Base-by-base conservation (phyloP, 2,329 filamentous ascomycete genomes). In the Sarocladiaceae sp. region DNA sequence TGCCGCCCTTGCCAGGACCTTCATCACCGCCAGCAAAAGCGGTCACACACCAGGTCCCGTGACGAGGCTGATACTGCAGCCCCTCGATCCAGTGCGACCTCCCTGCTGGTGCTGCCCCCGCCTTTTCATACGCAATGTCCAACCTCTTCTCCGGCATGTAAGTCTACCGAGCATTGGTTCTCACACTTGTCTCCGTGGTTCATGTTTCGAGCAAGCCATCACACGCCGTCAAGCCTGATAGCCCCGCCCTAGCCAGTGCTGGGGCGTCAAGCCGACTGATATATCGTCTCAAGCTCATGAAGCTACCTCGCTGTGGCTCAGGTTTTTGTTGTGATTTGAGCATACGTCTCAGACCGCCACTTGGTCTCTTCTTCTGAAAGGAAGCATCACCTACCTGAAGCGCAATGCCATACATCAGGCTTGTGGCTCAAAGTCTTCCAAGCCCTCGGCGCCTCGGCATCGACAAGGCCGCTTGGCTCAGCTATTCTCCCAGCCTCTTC, bases 131-230 rank as follows among this genome's bases (percentile, higher is more conserved):
- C 54, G 66, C 55, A 59, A 79, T 78, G 74, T 78, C 75, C 55
- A 78, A 77, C 65, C 65, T 79, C 55, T 78, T 79, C 60, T 78
- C 74, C 56, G 74, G 75, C 63, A 78, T 79, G 75, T 79, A 68
- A 74, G 75, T 76, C 50, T 45, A 48, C 44, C 45, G n/a, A n/a
- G n/a, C n/a, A 40, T 51, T 48, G 47, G 47, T 44, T 45, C 18
- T 18, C 12, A 18, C 4, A 41, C 6, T n/a, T n/a, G n/a, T n/a
- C n/a, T n/a, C n/a, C n/a, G n/a, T n/a, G n/a, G n/a, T n/a, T n/a
- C n/a, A n/a, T n/a, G n/a, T n/a, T n/a, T n/a, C n/a, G n/a, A n/a
- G n/a, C n/a, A n/a, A n/a, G n/a, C n/a, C n/a, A n/a, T n/a, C n/a
- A n/a, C n/a, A n/a, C n/a, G n/a, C n/a, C n/a, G n/a, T n/a, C n/a